Evolutionary conservation across 371 early-diverging fungal genomes (phyloP).

Genomic region (Sporodiniella umbellata): DNA sequence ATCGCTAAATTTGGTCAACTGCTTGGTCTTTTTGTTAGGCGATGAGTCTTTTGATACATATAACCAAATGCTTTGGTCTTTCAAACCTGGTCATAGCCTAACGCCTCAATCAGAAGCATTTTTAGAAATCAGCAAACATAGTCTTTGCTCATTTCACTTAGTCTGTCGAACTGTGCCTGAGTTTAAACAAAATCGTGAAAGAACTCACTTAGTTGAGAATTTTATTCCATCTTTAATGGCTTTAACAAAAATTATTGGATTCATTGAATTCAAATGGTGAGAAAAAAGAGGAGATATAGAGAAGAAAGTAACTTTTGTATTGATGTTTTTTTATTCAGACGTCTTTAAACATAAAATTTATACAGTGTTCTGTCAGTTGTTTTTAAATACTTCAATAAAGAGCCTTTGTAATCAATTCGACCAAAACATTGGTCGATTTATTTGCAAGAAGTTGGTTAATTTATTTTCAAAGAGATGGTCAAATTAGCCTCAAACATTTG

Average conservation of each 20-base stretch:
- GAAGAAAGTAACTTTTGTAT: neutral
- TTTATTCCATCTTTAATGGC: slow-evolving; percentile 9
- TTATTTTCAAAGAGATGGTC: neutral
- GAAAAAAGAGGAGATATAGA: slow-evolving; percentile 6
- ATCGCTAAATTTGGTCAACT: slow-evolving; percentile 8
- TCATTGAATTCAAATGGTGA: slow-evolving; percentile 16
- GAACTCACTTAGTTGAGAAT: slow-evolving; percentile 12
- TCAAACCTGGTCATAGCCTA: slow-evolving; percentile 6
- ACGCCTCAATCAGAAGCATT: neutral
- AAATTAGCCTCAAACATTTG: slow-evolving; percentile 2
- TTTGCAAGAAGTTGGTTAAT: slow-evolving; percentile 2
- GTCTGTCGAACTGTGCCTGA: slow-evolving; percentile 5
- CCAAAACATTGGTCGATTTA: slow-evolving; percentile 12
- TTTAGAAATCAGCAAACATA: slow-evolving; percentile 11
- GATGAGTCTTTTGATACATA: slow-evolving; percentile 6
- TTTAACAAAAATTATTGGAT: slow-evolving; percentile 13
- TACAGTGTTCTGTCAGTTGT: slow-evolving; percentile 11
- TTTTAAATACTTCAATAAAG: slow-evolving; percentile 11
- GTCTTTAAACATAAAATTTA: slow-evolving; percentile 10
- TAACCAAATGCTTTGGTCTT: slow-evolving; percentile 9
- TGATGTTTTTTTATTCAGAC: slow-evolving; percentile 10
- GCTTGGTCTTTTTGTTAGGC: slow-evolving; percentile 6
- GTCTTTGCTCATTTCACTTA: slow-evolving; percentile 11
- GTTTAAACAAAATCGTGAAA: slow-evolving; percentile 5
- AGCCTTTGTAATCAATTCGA: slow-evolving; percentile 11